phyloP scores from a whole-genome alignment of 2,329 filamentous ascomycete species.

The Penicillium sp. region DNA sequence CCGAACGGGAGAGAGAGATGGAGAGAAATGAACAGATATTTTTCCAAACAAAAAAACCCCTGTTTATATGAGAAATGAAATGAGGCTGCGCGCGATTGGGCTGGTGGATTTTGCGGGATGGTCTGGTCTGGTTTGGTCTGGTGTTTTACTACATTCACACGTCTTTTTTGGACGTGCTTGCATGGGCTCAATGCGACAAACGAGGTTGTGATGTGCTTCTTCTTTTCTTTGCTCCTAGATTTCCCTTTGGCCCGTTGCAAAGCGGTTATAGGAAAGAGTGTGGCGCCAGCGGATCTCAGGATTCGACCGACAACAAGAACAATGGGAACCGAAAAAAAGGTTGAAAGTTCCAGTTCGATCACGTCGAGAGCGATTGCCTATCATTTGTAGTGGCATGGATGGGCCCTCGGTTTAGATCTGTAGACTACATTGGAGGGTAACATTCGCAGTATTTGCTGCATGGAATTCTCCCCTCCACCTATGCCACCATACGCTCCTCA shows the following conservation, averaged over 20 bases:
- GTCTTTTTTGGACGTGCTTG: slow-evolving; percentile 25
- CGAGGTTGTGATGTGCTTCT: slow-evolving; percentile 33
- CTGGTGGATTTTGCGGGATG: slow-evolving; percentile 25
- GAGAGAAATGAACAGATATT: slow-evolving; percentile 29
- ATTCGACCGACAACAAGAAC: slow-evolving; percentile 28
- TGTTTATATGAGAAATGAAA: slow-evolving; percentile 30
- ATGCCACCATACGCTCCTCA: no score
- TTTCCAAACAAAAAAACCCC: slow-evolving; percentile 13
- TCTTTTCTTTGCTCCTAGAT: slow-evolving; percentile 2
- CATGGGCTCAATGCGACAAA: slow-evolving; percentile 37
- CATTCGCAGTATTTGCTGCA: neutral
- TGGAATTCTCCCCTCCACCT: neutral
- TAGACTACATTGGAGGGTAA: neutral
- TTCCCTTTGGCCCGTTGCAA: slow-evolving; percentile 15
- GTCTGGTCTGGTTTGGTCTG: slow-evolving; percentile 31
- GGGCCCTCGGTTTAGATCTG: neutral
- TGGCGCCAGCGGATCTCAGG: slow-evolving; percentile 15
- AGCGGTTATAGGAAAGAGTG: slow-evolving; percentile 18
- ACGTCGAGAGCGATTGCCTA: slow-evolving; percentile 14
- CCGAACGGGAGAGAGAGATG: slow-evolving; percentile 29
- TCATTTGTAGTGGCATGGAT: slow-evolving; percentile 9
- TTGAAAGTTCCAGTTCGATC: slow-evolving; percentile 30
- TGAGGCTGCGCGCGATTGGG: slow-evolving; percentile 31
- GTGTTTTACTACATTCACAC: slow-evolving; percentile 32
- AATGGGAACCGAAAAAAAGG: slow-evolving; percentile 32